Conservation (phyloP, 768 basidiomycete genomes). For the Boletus huronensis region DNA sequence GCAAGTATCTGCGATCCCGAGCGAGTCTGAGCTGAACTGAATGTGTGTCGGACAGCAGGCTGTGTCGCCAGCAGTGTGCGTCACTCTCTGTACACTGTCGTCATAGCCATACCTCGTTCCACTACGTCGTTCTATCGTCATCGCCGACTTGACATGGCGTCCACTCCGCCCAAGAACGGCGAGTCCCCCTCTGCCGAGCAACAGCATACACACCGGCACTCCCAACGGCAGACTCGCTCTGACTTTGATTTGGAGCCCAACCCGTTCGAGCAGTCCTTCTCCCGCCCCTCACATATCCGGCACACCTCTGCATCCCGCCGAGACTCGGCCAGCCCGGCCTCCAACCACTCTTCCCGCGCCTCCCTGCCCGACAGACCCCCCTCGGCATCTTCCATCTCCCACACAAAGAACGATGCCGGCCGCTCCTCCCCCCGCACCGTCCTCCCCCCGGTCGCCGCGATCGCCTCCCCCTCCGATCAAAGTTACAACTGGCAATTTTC, state of each 20-base stretch:
- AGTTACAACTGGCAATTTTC: conserved; percentile 61
- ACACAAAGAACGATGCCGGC: conserved; percentile 31
- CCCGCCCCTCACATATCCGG: conserved; percentile 53
- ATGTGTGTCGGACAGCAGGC: conserved; percentile 16
- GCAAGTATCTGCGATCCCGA: conserved; percentile 24
- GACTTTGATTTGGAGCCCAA: conserved; percentile 83
- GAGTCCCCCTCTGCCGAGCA: conserved; percentile 31
- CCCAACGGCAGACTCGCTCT: conserved; percentile 47
- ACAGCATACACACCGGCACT: conserved; percentile 16
- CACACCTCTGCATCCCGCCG: conserved; percentile 36
- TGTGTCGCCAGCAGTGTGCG: conserved; percentile 20
- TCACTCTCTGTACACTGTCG: conserved; percentile 23
- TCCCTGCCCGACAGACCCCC: conserved; percentile 32
- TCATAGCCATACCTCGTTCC: conserved; percentile 8
- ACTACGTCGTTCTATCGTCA: conserved; percentile 18
- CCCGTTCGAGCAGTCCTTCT: conserved; percentile 95
- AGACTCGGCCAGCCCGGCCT: conserved; percentile 30
- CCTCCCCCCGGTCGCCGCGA: conserved; percentile 77
- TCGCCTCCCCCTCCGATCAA: conserved; percentile 55
- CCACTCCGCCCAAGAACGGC: conserved; percentile 32
- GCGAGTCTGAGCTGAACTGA: conserved; percentile 16
- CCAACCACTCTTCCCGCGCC: conserved; percentile 38
- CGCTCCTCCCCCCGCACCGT: conserved; percentile 57
- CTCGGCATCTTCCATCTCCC: conserved; percentile 32
- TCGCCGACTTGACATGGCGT: conserved; percentile 21